Evolutionary conservation across 768 basidiomycete species (phyloP).

Genomic region (Pisolithus sp.): DNA sequence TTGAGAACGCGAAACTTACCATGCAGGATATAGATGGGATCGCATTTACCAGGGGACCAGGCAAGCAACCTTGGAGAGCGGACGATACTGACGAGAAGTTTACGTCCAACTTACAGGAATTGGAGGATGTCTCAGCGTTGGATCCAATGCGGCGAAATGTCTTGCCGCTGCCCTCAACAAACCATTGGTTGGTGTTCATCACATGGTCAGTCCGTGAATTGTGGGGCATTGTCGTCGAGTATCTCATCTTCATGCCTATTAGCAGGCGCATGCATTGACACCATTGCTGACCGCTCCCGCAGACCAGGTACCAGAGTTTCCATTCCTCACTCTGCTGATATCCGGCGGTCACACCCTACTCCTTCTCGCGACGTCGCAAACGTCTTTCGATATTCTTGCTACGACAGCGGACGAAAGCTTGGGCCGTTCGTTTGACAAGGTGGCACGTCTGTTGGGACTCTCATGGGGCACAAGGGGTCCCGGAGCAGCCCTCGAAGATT

Average conservation of each 20-base stretch:
- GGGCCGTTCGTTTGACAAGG: conserved; percentile 81
- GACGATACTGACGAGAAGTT: conserved; percentile 4
- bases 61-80: conserved; percentile 27
- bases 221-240: not conserved
- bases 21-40: conserved; percentile 73
- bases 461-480: conserved; percentile 58
- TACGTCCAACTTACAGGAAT: conserved; percentile 45
- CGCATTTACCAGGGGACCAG: conserved; percentile 87
- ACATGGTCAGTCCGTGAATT: conserved; percentile 63
- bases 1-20: conserved; percentile 55
- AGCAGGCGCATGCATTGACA: conserved; percentile 94
- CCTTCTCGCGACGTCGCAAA: conserved; percentile 57
- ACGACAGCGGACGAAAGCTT: conserved; percentile 71
- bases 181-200: conserved; percentile 86
- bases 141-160: conserved; percentile 77
- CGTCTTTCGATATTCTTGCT: conserved; percentile 62
- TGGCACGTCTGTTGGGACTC: conserved; percentile 62
- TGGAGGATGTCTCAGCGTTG: conserved; percentile 72
- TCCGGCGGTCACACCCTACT: conserved; percentile 95
- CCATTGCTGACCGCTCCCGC: conserved; percentile 56
- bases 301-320: conserved; percentile 50
- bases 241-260: conserved; percentile 3
- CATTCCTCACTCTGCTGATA: conserved; percentile 82
- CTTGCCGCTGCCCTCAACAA: conserved; percentile 73
- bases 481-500: conserved; percentile 77